Evolutionary conservation across 306 rosid genomes (phyloP).

Genomic region (Rosa multiflora): DNA sequence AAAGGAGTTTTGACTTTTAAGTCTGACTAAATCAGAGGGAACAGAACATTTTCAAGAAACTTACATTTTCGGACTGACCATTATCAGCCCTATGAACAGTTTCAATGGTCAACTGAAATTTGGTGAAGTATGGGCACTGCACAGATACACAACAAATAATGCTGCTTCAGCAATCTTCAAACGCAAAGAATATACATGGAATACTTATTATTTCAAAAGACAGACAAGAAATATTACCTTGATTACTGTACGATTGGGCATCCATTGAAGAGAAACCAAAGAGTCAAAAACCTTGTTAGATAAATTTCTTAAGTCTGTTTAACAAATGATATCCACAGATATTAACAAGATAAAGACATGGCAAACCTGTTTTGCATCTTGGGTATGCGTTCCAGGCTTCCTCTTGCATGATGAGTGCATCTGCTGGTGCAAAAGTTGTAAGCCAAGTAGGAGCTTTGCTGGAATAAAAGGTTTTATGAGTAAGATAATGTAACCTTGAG

Average conservation of each 20-base stretch:
- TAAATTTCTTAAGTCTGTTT: neutral
- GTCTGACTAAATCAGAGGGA: neutral
- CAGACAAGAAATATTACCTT: conserved; percentile 26
- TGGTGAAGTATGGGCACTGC: conserved; percentile 52
- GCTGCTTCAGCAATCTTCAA: neutral
- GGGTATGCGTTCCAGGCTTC: conserved; percentile 57
- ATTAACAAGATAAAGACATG: neutral
- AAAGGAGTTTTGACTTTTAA: neutral
- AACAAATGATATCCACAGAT: conserved; percentile 4
- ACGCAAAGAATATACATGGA: neutral
- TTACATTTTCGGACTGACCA: conserved; percentile 45
- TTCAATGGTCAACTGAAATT: conserved; percentile 42
- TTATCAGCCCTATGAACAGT: conserved; percentile 40
- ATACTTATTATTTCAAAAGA: conserved; percentile 2
- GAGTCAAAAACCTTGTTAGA: conserved; percentile 19
- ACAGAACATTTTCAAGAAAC: conserved; percentile 8
- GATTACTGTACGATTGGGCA: conserved; percentile 27
- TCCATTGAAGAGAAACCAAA: conserved; percentile 19
- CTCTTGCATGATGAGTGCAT: conserved; percentile 49
- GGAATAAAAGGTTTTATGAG: conserved; percentile 17
- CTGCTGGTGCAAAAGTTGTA: conserved; percentile 46
- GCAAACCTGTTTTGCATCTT: conserved; percentile 50
- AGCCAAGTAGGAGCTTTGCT: conserved; percentile 53
- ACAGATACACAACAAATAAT: conserved; percentile 15
- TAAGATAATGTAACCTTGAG: conserved; percentile 6